Conservation (phyloP, 371 early-diverging fungal species). For the Entomophthora muscae region DNA sequence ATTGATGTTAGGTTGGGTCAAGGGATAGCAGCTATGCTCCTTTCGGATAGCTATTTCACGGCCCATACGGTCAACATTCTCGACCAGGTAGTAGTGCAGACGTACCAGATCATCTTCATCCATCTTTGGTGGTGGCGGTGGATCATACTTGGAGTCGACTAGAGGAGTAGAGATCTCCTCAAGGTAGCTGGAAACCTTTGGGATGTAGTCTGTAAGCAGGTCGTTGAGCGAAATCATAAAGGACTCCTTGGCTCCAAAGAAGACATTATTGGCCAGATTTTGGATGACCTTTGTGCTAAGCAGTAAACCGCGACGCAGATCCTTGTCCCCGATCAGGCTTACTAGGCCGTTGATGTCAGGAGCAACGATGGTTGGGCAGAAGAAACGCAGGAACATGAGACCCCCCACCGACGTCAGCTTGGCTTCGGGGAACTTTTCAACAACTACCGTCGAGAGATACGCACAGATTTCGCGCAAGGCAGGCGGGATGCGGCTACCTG, state of each 20-base stretch:
- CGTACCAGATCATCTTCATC: constrained; percentile 36
- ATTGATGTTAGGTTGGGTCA: not conserved
- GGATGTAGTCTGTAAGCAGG: constrained; percentile 57
- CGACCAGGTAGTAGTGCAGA: constrained; percentile 46
- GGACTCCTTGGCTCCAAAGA: constrained; percentile 83
- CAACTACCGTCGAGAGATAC: constrained; percentile 55
- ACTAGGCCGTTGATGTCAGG: constrained; percentile 49
- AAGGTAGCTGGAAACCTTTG: constrained; percentile 37
- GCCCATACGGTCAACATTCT: constrained; percentile 50
- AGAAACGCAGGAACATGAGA: constrained; percentile 85
- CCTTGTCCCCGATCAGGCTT: constrained; percentile 28
- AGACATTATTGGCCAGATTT: constrained; percentile 82
- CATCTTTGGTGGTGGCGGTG: constrained; percentile 6
- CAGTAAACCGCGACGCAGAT: constrained; percentile 68
- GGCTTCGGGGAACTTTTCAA: constrained; percentile 69
- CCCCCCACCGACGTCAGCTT: constrained; percentile 78
- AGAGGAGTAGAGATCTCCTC: constrained; percentile 28
- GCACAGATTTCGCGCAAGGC: constrained; percentile 65
- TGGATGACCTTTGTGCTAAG: constrained; percentile 88
- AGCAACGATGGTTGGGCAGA: constrained; percentile 87
- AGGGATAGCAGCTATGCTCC: constrained; percentile 7
- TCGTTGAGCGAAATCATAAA: constrained; percentile 78
- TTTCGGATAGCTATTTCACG: constrained; percentile 33
- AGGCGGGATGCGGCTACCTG: constrained; percentile 44
- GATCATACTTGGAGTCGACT: not conserved